Conservation (phyloP, 495 filamentous ascomycete species). For the Neurospora pannonica region DNA sequence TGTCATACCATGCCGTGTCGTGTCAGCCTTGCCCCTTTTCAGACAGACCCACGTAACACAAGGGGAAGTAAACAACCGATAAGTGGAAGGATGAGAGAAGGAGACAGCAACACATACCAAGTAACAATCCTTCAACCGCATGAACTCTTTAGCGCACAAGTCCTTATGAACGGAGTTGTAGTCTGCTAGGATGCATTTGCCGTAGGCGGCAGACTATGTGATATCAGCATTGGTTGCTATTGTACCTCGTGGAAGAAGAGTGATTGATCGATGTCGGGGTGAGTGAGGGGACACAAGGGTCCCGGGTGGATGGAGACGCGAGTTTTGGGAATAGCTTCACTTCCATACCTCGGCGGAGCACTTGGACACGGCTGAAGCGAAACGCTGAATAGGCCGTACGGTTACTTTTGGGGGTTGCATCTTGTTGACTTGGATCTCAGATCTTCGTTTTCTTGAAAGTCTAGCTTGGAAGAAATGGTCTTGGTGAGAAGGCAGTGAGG, state of each 20-base stretch:
- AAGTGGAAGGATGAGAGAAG: neutral
- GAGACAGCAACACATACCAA: constrained; percentile 44
- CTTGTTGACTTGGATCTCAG: neutral
- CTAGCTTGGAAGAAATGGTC: too few species aligned
- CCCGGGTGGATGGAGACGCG: too few species aligned
- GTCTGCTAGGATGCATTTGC: constrained; percentile 84
- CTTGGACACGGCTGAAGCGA: constrained; percentile 72
- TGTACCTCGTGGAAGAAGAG: too few species aligned
- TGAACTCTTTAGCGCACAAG: constrained; percentile 79
- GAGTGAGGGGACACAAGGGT: too few species aligned
- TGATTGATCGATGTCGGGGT: too few species aligned
- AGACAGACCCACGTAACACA: too few species aligned
- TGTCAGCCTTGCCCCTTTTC: too few species aligned
- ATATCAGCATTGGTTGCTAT: too few species aligned
- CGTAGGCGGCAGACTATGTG: constrained; percentile 51
- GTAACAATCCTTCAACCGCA: constrained; percentile 81
- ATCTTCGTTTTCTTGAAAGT: too few species aligned
- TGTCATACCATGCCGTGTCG: too few species aligned
- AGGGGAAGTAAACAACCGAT: neutral
- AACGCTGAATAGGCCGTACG: constrained; percentile 72
- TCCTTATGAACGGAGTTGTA: constrained; percentile 88
- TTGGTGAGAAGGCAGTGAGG: too few species aligned
- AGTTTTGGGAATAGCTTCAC: constrained; percentile 7
- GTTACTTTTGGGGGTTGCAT: constrained; percentile 17
- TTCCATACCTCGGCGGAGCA: constrained; percentile 79